Conservation (phyloP, 2,329 filamentous ascomycete species). For the Fusarium secorum region DNA sequence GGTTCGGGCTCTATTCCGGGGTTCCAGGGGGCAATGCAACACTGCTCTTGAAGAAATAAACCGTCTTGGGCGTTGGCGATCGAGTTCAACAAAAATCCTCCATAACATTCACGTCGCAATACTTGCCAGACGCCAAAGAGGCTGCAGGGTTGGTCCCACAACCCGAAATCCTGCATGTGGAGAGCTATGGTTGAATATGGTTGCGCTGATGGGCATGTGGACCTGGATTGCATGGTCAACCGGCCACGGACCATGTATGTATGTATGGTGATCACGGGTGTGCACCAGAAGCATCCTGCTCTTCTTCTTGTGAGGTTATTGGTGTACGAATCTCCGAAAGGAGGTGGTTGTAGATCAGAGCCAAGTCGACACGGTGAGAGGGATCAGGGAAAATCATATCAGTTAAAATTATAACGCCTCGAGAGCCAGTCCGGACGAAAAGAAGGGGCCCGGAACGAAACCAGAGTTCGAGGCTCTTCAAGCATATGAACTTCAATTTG, state of each 20-base stretch:
- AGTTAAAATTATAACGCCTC: slow-evolving; percentile 21
- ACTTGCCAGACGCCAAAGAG: slow-evolving; percentile 12
- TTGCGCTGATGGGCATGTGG: slow-evolving; percentile 37
- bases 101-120: slow-evolving; percentile 8
- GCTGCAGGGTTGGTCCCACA: slow-evolving; percentile 38
- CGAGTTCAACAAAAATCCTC: slow-evolving; percentile 17
- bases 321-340: slow-evolving; percentile 1
- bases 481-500: neutral
- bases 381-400: neutral
- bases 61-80: slow-evolving; percentile 10
- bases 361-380: slow-evolving; percentile 2
- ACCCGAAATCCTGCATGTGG: slow-evolving; percentile 29
- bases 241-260: slow-evolving; percentile 35
- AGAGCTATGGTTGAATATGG: slow-evolving; percentile 10
- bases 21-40: slow-evolving; percentile 25
- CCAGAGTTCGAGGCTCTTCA: slow-evolving; percentile 1
- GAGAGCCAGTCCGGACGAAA: slow-evolving; percentile 6
- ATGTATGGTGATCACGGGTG: slow-evolving; percentile 36
- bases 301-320: slow-evolving; percentile 2
- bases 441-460: neutral
- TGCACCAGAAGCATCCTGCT: slow-evolving; percentile 19
- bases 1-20: slow-evolving; percentile 6
- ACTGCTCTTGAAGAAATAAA: slow-evolving; percentile 15
- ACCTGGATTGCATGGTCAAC: slow-evolving; percentile 39
- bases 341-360: slow-evolving; percentile 18